Evolutionary conservation across 1,139 yeast genomes (phyloP), one percentile per base, ranked within the genome.

Genomic region (Candida labiduridarum): DNA sequence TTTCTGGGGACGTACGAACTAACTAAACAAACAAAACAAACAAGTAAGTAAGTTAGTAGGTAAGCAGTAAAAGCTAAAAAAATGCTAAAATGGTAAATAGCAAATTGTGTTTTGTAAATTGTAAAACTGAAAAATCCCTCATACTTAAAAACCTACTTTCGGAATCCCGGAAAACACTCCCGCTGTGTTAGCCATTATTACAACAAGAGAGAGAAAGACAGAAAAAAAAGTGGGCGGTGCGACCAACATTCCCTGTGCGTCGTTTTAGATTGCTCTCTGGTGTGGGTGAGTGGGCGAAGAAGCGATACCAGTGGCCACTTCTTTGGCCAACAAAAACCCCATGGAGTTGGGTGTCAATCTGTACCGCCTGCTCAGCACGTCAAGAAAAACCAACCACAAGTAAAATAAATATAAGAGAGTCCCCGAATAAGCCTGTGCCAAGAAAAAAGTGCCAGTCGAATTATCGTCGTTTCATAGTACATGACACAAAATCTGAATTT

Each of bases 361-460:
- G 19, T 10, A 4, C 12, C 22, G 39, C 15, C 15, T 4, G 18
- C 12, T 14, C 12, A 14, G 22, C 8, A 6, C 8, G 11, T 10
- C 19, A 35, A 14, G 19, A 35, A 35, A 14, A 9, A 6, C 15
- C 19, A 10, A 10, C 18, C 15, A 35, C 30, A 39, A n/a, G 4
- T 12, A 19, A 39, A 27, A 25, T 14, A 19, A 22, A 19, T 22
- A 39, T 27, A 41, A 41, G 34, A 30, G 44, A 41, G 27, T 41
- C 44, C 27, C 44, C 44, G 44, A 41, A 41, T 27, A 41, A 41
- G 44, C 44, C 44, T n/a, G 29, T 29, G 44, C 44, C 44, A 41
- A 41, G 44, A 41, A 41, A 41, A 41, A 14, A 30, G 22, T 27
- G 16, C 16, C 19, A 39, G 14, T 25, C 8, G 11, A 39, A 22